These are phyloP conservation scores for Calophaca sinica DNA, from an alignment of 306 rosid species.

Conservation along the genomic window DNA sequence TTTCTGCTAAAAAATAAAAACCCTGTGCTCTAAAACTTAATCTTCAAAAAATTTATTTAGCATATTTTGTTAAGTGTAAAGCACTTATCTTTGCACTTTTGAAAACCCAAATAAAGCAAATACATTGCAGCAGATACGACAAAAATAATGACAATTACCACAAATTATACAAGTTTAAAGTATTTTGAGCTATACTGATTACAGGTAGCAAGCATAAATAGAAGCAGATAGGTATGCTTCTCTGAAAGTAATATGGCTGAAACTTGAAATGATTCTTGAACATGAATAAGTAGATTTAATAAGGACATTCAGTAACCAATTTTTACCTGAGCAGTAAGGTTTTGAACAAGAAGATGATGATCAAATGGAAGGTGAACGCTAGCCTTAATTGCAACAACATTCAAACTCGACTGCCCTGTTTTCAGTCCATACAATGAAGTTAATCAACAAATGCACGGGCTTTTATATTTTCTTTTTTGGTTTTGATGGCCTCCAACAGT, in stretches of 20 bases:
- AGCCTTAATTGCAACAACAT: slow-evolving; percentile 80
- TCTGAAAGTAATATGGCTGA: slow-evolving; percentile 1
- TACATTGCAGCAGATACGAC: background rate
- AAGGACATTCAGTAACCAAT: background rate
- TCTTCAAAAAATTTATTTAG: background rate
- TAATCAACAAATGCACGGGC: background rate
- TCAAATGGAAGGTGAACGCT: slow-evolving; percentile 83
- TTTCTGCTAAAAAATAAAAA: background rate
- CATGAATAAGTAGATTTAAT: background rate
- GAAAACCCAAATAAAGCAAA: slow-evolving; percentile 8
- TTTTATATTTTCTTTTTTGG: background rate
- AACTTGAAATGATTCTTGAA: slow-evolving; percentile 22
- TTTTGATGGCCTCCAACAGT: background rate
- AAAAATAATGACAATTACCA: no score
- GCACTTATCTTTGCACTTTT: background rate
- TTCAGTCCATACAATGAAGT: background rate
- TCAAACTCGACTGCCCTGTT: slow-evolving; percentile 42
- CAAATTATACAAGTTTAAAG: background rate
- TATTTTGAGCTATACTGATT: background rate
- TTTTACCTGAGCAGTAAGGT: slow-evolving; percentile 84
- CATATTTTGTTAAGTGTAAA: slow-evolving; percentile 11
- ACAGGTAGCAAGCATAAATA: slow-evolving; percentile 21
- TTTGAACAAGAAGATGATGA: slow-evolving; percentile 78
- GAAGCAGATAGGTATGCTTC: background rate
- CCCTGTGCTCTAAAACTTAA: background rate